These are phyloP conservation scores for Lasiosphaeris hirsuta DNA, from an alignment of 495 filamentous ascomycete species.

Conservation along the genomic window DNA sequence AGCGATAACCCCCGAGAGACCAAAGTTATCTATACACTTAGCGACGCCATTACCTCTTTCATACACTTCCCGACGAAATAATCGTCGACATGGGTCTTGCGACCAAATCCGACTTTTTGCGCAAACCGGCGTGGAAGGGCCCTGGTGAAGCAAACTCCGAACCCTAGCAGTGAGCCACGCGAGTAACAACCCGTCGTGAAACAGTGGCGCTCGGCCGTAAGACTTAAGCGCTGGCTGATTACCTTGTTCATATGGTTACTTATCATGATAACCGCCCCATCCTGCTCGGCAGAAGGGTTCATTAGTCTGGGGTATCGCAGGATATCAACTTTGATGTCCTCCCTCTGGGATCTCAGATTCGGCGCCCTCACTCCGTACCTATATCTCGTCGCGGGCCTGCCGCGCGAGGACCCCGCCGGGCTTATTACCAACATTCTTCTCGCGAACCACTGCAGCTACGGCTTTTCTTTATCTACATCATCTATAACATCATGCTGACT, in stretches of 20 bases:
- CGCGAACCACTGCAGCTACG: constrained; percentile 43
- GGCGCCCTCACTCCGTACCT: constrained; percentile 28
- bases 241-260: constrained; percentile 1
- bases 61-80: constrained; percentile 14
- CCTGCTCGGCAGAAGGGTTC: constrained; percentile 1
- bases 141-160: not conserved
- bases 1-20: not conserved
- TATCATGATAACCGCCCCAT: constrained; percentile 6
- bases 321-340: constrained; percentile 11
- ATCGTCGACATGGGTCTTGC: constrained; percentile 24
- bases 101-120: constrained; percentile 21
- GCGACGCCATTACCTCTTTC: constrained; percentile 35
- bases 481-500: constrained; percentile 37
- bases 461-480: constrained; percentile 43
- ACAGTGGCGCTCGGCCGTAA: not conserved
- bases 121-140: not conserved
- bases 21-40: constrained; percentile 19
- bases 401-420: constrained; percentile 9
- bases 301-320: constrained; percentile 10
- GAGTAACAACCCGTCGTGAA: not conserved
- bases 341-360: constrained; percentile 26
- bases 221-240: not conserved
- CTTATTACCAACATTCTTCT: constrained; percentile 30
- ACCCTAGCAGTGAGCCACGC: not conserved
- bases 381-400: constrained; percentile 16